phyloP scores from a whole-genome alignment of 352 stramenopile species.

The Pythium oligandrum region DNA sequence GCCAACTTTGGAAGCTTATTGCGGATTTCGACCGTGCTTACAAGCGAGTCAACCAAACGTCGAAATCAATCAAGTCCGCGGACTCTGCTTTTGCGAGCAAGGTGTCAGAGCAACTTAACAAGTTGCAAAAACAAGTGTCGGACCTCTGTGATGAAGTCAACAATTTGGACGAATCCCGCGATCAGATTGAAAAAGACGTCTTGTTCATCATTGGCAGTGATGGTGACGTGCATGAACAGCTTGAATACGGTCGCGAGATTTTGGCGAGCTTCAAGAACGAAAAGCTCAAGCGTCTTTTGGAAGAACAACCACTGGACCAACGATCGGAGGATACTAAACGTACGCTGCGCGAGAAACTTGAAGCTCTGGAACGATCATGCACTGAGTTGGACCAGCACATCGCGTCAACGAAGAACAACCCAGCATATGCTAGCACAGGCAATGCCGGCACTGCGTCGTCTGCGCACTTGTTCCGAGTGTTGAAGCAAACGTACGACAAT shows the following conservation, averaged over 20 bases:
- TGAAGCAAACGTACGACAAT: conserved; percentile 73
- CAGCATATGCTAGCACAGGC: conserved; percentile 7
- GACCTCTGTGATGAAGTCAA: conserved; percentile 49
- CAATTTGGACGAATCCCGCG: conserved; percentile 42
- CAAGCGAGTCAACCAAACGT: conserved; percentile 37
- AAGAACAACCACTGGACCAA: conserved; percentile 66
- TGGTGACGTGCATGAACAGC: conserved; percentile 68
- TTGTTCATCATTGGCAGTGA: conserved; percentile 77
- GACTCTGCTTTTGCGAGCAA: conserved; percentile 28
- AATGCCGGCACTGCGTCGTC: conserved; percentile 23
- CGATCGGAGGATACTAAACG: conserved; percentile 52
- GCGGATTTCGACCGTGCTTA: conserved; percentile 63
- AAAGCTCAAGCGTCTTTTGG: conserved; percentile 46
- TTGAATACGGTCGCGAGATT: conserved; percentile 67
- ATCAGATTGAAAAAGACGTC: conserved; percentile 65
- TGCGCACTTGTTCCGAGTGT: conserved; percentile 52
- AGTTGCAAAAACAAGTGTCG: conserved; percentile 32
- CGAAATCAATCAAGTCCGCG: conserved; percentile 30
- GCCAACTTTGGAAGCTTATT: conserved; percentile 68
- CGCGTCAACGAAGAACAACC: conserved; percentile 23
- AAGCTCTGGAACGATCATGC: conserved; percentile 48
- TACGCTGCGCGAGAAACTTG: conserved; percentile 41
- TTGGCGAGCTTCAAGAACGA: conserved; percentile 67
- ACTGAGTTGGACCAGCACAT: conserved; percentile 46
- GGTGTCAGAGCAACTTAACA: conserved; percentile 14